Evolutionary conservation across 306 rosid species (phyloP).

Genomic region (Rosa persica): DNA sequence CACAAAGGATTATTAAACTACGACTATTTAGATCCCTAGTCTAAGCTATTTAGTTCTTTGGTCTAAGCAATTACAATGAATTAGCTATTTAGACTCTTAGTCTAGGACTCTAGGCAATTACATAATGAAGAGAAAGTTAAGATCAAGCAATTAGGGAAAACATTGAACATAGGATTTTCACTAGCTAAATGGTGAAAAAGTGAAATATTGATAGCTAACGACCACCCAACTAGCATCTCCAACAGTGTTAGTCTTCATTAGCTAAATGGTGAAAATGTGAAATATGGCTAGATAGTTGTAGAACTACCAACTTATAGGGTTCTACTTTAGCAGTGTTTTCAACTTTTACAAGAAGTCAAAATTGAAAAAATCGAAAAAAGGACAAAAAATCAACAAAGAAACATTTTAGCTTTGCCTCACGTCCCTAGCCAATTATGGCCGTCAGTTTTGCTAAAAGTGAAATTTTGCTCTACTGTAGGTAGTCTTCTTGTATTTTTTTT

Average conservation of each 20-base stretch:
- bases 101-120: too few relatives aligned
- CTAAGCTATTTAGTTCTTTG: too few relatives aligned
- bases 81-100: too few relatives aligned
- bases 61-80: too few relatives aligned
- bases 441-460: not conserved
- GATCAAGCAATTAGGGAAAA: too few relatives aligned
- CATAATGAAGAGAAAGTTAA: too few relatives aligned
- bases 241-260: not conserved
- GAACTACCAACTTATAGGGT: too few relatives aligned
- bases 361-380: not conserved
- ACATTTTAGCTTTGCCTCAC: not conserved
- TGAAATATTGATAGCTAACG: not conserved
- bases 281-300: not conserved
- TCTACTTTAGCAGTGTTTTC: not conserved
- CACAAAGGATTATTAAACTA: too few relatives aligned
- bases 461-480: not conserved
- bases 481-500: too few relatives aligned
- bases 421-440: not conserved
- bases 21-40: too few relatives aligned
- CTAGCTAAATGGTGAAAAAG: not conserved
- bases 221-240: not conserved
- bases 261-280: not conserved
- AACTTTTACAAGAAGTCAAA: not conserved
- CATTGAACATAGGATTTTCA: not conserved
- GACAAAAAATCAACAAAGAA: not conserved